phyloP scores from a whole-genome alignment of 208 protist genomes.

The Acanthamoeba castellanii region DNA sequence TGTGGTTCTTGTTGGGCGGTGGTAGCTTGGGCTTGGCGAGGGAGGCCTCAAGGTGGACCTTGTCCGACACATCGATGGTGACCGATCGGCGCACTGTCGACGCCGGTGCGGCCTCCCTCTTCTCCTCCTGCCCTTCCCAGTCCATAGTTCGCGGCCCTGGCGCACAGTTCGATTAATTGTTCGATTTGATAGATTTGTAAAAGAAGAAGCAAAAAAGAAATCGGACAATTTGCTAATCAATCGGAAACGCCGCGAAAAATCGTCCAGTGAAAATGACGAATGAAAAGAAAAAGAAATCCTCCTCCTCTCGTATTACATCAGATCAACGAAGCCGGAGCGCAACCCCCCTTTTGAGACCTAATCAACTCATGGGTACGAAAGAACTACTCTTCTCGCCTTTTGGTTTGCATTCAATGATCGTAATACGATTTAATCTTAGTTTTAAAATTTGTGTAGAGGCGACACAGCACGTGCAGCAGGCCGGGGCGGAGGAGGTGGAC shows the following conservation, averaged over 20 bases:
- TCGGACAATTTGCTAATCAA: no score
- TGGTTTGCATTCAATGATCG: no score
- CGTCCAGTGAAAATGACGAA: background rate
- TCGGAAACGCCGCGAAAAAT: background rate
- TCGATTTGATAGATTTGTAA: no score
- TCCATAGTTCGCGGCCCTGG: background rate
- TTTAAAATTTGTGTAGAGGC: background rate
- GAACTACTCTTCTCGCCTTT: no score
- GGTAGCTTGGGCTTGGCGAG: slow-evolving; percentile 2
- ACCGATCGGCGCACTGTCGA: background rate
- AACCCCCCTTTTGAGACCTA: no score
- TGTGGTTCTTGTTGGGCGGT: background rate
- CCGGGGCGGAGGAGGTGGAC: background rate
- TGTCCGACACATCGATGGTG: slow-evolving; percentile 37
- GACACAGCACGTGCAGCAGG: background rate
- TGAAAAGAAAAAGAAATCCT: no score
- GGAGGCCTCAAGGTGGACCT: slow-evolving; percentile 10
- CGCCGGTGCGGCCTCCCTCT: background rate
- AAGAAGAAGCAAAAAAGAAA: no score
- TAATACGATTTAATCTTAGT: no score
- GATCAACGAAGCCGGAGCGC: no score
- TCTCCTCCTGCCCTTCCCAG: slow-evolving; percentile 21
- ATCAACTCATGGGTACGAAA: no score
- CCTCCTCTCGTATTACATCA: no score
- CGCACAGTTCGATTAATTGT: no score